Conservation (phyloP, 257 asterid genomes). For the Jaltomata sinuosa region DNA sequence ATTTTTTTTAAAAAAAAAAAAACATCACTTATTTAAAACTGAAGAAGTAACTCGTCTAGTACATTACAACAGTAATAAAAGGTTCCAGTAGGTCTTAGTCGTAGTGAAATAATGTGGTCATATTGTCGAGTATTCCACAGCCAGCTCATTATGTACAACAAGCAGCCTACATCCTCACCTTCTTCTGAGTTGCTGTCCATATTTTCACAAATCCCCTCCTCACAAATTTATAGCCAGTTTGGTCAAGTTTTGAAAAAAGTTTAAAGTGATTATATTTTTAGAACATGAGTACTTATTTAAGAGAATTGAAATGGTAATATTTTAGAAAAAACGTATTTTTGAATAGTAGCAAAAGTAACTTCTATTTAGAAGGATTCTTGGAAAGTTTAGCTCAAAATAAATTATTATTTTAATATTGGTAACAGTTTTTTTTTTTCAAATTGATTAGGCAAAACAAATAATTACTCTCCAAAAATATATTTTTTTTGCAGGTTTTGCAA, state of each 20-base stretch:
- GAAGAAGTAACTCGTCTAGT: too few species aligned
- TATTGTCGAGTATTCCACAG: not conserved
- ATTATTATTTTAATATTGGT: too few species aligned
- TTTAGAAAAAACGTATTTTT: too few species aligned
- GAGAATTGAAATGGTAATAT: not conserved
- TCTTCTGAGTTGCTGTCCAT: not conserved
- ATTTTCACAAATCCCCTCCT: not conserved
- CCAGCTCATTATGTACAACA: not conserved
- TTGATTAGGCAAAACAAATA: too few species aligned
- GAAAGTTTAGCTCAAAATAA: not conserved
- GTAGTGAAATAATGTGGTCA: not conserved
- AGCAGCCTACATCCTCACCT: not conserved
- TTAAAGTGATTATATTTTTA: not conserved
- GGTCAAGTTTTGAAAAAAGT: not conserved
- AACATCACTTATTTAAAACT: too few species aligned
- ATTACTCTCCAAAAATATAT: too few species aligned
- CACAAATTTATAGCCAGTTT: not conserved
- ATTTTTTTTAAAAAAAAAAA: too few species aligned
- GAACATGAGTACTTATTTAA: not conserved
- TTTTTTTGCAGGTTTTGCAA: too few species aligned
- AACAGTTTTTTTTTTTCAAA: too few species aligned
- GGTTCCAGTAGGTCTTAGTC: not conserved
- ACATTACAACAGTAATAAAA: not conserved
- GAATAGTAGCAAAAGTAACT: too few species aligned
- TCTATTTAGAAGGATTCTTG: too few species aligned